Evolutionary conservation across 805 yeast species (phyloP), one percentile per base, ranked within the genome.

Genomic region (Candida germanica): DNA sequence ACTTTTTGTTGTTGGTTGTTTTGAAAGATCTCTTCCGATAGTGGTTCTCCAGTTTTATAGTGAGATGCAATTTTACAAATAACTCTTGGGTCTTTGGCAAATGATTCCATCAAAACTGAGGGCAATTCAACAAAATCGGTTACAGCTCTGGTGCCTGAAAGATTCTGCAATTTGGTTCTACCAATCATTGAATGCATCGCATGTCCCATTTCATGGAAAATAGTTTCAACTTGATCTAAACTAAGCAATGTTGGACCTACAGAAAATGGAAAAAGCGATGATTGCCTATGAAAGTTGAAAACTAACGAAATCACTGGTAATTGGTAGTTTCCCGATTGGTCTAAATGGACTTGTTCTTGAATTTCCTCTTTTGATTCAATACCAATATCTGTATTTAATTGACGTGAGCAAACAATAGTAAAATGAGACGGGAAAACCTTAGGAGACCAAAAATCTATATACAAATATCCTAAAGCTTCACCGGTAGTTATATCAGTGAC

Each of bases 121-220:
- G 98, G 98, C 29, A 93, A 64, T 58, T 93, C 98, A 12, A 93
- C 98, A 63, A 93, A 93, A 58, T 93, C 98, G 0, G 98, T 87
- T 4, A 87, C 84, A 56, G 98, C 91, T 40, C 98, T 72, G 0
- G 98, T 93, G 3, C 98, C 98, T 22, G 94, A 81, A 6, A 91
- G 83, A 56, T 88, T 93, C 56, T 93, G 98, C 35, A 91, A 63
- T 28, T 81, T 71, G 0, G 98, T 93, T 43, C 91, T 73, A 0
- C 98, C 98, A 14, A 93, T 64, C 96, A 93, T 91, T 3, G 97
- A 87, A 58, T 93, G 98, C 77, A 93, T 84, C 1, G 98, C 98
- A 59, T 93, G 98, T 1, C 98, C 98, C 96, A 93, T 88, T 61
- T 93, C 98, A 60, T 93, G 98, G 65, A 93, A 93, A 13, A 93